Base-by-base conservation (phyloP, 768 basidiomycete genomes). In the Panaeolus papilionaceus region DNA sequence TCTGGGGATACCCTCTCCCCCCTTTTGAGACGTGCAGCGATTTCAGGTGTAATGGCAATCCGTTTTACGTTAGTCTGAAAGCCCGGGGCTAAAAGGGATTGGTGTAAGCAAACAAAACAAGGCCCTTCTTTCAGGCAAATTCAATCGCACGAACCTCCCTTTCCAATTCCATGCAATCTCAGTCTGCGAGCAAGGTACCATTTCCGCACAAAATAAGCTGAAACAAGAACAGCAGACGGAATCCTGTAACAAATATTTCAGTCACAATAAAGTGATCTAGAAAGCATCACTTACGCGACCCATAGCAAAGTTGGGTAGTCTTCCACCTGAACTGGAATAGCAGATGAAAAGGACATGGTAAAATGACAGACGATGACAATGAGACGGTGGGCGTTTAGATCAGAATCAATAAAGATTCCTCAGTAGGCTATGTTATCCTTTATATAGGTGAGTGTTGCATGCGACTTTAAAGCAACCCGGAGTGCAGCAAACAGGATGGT, bases 1-100 rank as follows among this genome's bases (percentile, higher is more conserved):
- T 84, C 85, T 1, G 85, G 82, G 65, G 79, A 83, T 12, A 88
- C 86, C 23, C 84, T 75, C 71, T 88, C 86, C 1, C 86, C 86
- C 51, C 84, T 76, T 61, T 82, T 74, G 38, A 88, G 76, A 12
- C 86, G 84, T 4, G 82, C 85, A 26, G 85, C 85, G 47, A 88
- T 84, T 71, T 86, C 86, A 3, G 86, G 85, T 2, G 86, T 85
- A 63, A 88, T 79, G 26, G 83, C 84, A 26, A 88, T 78, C 42
- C 78, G 77, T 44, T 79, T 79, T 45, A 88, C 86, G 64, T 80
- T 83, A 0, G 86, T 88, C 73, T 87, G 86, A 73, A 88, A 88
- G 7, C 86, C 86, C 2, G 83, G 82, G 1, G 86, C 86, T 86
- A 62, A 11, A 67, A 44, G 38, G 38, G 11, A 38, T n/a, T 14